phyloP scores from a whole-genome alignment of 805 yeast species.

The Candida sanyiensis region DNA sequence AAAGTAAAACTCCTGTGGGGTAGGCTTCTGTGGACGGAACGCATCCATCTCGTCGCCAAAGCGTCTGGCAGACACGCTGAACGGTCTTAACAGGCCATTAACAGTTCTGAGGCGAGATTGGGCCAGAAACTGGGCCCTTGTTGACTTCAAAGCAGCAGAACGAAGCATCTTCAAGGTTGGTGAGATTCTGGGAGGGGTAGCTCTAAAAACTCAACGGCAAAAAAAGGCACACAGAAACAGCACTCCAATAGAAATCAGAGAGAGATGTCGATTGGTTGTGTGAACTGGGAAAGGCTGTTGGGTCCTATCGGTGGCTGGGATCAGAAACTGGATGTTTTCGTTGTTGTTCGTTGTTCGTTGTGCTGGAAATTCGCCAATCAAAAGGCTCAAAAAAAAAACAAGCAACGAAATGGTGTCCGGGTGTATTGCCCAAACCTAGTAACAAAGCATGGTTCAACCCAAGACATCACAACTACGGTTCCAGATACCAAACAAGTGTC shows the following conservation, averaged over 20 bases:
- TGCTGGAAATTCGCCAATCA: not conserved
- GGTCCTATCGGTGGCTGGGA: no score
- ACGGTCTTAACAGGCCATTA: not conserved
- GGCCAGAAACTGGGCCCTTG: constrained; percentile 5
- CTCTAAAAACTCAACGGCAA: not conserved
- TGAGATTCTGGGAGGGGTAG: not conserved
- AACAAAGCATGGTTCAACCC: not conserved
- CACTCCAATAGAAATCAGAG: not conserved
- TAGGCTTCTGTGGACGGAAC: constrained; percentile 19
- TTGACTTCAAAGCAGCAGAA: constrained; percentile 3
- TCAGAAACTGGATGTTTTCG: not conserved
- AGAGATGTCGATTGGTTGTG: not conserved
- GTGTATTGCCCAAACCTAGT: not conserved
- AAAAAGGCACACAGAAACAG: not conserved
- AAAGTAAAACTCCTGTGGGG: constrained; percentile 12
- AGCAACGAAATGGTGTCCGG: not conserved
- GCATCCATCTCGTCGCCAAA: constrained; percentile 21
- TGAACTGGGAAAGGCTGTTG: not conserved
- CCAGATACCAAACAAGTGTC: not conserved
- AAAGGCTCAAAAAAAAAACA: not conserved
- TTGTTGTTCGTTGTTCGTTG: not conserved
- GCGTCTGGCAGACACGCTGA: constrained; percentile 3
- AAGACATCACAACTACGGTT: no score
- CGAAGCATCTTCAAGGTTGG: constrained; percentile 7
- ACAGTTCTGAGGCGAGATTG: not conserved